Conservation (phyloP, 2,329 filamentous ascomycete genomes). For the Sphaerulina vaccinii region DNA sequence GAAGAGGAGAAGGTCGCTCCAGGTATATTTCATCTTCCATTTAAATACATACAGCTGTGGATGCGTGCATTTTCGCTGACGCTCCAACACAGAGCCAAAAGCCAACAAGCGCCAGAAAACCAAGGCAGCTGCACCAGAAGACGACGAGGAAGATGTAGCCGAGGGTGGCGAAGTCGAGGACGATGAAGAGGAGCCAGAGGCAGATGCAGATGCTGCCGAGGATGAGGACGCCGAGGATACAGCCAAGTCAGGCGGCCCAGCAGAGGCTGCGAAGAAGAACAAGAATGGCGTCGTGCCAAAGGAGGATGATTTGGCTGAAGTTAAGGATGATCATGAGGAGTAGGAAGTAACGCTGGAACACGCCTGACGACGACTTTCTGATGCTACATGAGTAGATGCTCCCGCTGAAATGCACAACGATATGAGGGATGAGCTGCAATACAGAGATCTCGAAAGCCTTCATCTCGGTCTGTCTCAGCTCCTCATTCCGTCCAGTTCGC, state of each 20-base stretch:
- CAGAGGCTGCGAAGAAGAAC: constrained; percentile 32
- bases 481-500: too few species aligned
- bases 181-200: constrained; percentile 25
- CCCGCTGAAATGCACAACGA: neutral
- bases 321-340: constrained; percentile 19
- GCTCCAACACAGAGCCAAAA: constrained; percentile 20
- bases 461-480: too few species aligned
- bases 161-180: constrained; percentile 17
- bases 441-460: too few species aligned
- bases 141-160: constrained; percentile 1
- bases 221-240: constrained; percentile 36
- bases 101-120: constrained; percentile 30
- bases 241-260: constrained; percentile 30
- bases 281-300: constrained; percentile 35
- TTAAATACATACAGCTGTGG: constrained; percentile 5
- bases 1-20: constrained; percentile 19
- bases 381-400: neutral
- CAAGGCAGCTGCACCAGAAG: constrained; percentile 12
- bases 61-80: neutral
- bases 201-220: constrained; percentile 28
- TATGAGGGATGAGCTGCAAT: neutral
- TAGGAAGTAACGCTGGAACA: neutral
- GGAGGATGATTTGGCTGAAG: constrained; percentile 33
- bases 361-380: neutral
- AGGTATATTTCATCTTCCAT: constrained; percentile 2